phyloP scores from a whole-genome alignment of 2,329 filamentous ascomycete species.

The Aschersonia sp. region DNA sequence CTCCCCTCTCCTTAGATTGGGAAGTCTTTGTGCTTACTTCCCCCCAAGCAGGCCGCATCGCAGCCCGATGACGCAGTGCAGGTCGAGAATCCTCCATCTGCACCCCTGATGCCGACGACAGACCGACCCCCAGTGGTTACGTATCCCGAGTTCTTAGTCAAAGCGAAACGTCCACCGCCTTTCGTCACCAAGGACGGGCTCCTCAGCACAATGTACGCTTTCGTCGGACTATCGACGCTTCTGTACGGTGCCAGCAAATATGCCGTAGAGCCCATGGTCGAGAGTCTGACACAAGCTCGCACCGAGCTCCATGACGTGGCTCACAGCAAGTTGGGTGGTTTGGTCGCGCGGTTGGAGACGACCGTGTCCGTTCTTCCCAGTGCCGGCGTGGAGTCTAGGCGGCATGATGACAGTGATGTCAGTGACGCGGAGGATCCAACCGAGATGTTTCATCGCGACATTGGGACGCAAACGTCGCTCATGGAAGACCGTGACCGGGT shows the following conservation, averaged over 20 bases:
- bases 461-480: conserved; percentile 60
- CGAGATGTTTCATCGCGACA: conserved; percentile 69
- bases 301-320: conserved; percentile 36
- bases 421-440: conserved; percentile 49
- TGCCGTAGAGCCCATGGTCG: conserved; percentile 49
- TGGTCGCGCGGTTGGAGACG: conserved; percentile 36
- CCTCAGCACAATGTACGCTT: conserved; percentile 43
- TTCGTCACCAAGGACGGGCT: conserved; percentile 47
- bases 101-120: conserved; percentile 14
- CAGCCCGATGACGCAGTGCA: too few species aligned
- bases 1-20: neutral
- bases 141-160: conserved; percentile 55
- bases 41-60: too few species aligned
- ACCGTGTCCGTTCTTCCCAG: conserved; percentile 47
- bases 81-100: conserved; percentile 6
- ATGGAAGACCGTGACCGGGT: conserved; percentile 6
- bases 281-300: conserved; percentile 35
- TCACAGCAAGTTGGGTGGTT: conserved; percentile 25
- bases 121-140: conserved; percentile 49
- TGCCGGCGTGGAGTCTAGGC: conserved; percentile 4
- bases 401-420: conserved; percentile 14
- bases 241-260: conserved; percentile 60
- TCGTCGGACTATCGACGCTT: conserved; percentile 42
- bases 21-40: neutral
- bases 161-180: conserved; percentile 38